phyloP scores from a whole-genome alignment of 257 asterid species.

The Euphrasia confusa region DNA sequence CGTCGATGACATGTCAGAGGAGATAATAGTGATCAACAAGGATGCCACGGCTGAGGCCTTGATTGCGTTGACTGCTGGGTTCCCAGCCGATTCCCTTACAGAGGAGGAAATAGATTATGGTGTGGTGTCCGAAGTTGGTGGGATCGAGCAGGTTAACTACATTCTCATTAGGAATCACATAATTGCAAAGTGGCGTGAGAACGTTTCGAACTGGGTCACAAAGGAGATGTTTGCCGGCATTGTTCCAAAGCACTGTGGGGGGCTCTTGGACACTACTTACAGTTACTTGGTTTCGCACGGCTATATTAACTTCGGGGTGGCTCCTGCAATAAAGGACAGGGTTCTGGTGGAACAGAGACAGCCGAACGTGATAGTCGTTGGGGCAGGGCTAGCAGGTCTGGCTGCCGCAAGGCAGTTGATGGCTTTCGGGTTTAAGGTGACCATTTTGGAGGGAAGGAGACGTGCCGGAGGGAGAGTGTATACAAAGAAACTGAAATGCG shows the following conservation, averaged over 20 bases:
- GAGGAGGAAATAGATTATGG: slow-evolving; percentile 89
- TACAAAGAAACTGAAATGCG: slow-evolving; percentile 61
- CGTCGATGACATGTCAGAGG: slow-evolving; percentile 58
- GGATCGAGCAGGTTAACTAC: slow-evolving; percentile 93
- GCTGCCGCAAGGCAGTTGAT: slow-evolving; percentile 98
- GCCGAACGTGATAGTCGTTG: slow-evolving; percentile 63
- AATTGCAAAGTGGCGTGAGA: slow-evolving; percentile 79
- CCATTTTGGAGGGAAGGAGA: slow-evolving; percentile 76
- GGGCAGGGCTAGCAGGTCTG: slow-evolving; percentile 93
- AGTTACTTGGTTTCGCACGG: slow-evolving; percentile 71
- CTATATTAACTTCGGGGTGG: slow-evolving; percentile 91
- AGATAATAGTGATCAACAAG: slow-evolving; percentile 86
- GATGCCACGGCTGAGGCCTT: slow-evolving; percentile 89
- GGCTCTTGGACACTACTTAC: slow-evolving; percentile 60
- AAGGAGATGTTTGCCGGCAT: slow-evolving; percentile 71
- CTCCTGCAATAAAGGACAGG: slow-evolving; percentile 63
- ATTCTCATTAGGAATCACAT: slow-evolving; percentile 82
- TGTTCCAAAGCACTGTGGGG: slow-evolving; percentile 65
- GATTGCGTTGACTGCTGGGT: slow-evolving; percentile 82
- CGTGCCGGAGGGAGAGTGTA: slow-evolving; percentile 95
- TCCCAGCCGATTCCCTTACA: slow-evolving; percentile 89
- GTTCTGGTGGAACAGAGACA: slow-evolving; percentile 44
- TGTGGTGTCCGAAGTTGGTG: slow-evolving; percentile 83
- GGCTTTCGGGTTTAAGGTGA: slow-evolving; percentile 82
- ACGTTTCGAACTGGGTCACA: slow-evolving; percentile 63